Percentiles rank a stretch among this genome's conserved stretches.
Conservation (phyloP, 441 rosid species). For the Gossypium lobatum region DNA sequence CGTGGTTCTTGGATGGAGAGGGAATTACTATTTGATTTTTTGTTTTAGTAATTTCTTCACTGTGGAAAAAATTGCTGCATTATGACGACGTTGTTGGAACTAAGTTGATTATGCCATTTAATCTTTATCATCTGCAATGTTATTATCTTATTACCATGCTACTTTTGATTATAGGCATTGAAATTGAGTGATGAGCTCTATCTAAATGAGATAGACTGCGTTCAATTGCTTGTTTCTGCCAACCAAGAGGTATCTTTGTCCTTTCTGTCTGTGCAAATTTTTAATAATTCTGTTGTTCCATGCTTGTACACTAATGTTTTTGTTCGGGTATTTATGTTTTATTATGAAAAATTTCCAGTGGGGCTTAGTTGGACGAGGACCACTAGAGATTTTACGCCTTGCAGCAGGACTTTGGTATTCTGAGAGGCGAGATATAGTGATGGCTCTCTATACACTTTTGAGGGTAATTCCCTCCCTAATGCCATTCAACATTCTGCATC, state of each 20-base stretch:
- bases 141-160: neutral
- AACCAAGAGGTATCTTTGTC: conserved; percentile 73
- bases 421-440: conserved; percentile 76
- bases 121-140: neutral
- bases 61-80: neutral
- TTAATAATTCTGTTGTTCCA: neutral
- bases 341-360: conserved; percentile 37
- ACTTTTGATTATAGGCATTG: conserved; percentile 44
- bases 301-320: neutral
- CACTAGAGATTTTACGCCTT: conserved; percentile 74
- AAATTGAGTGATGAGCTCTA: conserved; percentile 86
- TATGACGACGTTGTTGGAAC: neutral
- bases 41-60: neutral
- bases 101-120: neutral
- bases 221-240: conserved; percentile 75
- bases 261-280: conserved; percentile 17
- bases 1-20: neutral
- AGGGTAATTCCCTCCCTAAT: conserved; percentile 44
- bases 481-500: neutral
- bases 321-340: conserved; percentile 9
- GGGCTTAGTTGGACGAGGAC: conserved; percentile 83
- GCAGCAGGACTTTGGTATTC: conserved; percentile 95
- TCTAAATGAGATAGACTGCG: conserved; percentile 84
- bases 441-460: conserved; percentile 67
- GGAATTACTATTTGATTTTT: neutral